Evolutionary conservation across 139 green algal species (phyloP).

Genomic region (Micractinium sp.): DNA sequence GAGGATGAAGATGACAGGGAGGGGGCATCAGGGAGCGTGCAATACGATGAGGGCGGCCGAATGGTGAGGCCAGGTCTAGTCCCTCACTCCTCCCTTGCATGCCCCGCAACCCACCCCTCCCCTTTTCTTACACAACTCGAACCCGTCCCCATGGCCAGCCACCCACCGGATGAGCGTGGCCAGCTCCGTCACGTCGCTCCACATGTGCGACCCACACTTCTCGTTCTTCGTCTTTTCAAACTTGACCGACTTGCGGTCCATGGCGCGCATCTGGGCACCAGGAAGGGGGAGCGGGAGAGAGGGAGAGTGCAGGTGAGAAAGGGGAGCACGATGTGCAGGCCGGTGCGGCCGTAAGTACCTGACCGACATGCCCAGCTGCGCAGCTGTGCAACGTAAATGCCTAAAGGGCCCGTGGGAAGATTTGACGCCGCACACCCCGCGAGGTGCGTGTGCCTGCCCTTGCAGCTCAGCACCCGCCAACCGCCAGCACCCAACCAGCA

Average conservation of each 20-base stretch:
- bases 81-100: too few species aligned
- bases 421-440: too few species aligned
- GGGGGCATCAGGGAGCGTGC: too few species aligned
- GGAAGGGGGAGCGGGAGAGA: not conserved
- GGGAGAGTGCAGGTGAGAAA: not conserved
- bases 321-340: not conserved
- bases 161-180: conserved; percentile 67
- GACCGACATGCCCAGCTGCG: not conserved
- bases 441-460: not conserved
- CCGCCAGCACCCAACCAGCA: not conserved
- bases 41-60: too few species aligned
- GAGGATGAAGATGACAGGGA: too few species aligned
- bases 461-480: not conserved
- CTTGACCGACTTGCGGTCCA: conserved; percentile 80
- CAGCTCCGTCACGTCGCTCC: conserved; percentile 75
- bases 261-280: conserved; percentile 44
- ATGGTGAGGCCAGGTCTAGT: too few species aligned
- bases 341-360: not conserved
- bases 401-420: not conserved
- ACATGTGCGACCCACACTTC: conserved; percentile 83
- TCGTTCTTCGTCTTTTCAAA: conserved; percentile 84
- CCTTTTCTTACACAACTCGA: not conserved
- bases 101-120: too few species aligned
- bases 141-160: not conserved
- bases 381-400: too few species aligned